Conservation (phyloP, 257 asterid genomes). For the Solanum gracilifrons region DNA sequence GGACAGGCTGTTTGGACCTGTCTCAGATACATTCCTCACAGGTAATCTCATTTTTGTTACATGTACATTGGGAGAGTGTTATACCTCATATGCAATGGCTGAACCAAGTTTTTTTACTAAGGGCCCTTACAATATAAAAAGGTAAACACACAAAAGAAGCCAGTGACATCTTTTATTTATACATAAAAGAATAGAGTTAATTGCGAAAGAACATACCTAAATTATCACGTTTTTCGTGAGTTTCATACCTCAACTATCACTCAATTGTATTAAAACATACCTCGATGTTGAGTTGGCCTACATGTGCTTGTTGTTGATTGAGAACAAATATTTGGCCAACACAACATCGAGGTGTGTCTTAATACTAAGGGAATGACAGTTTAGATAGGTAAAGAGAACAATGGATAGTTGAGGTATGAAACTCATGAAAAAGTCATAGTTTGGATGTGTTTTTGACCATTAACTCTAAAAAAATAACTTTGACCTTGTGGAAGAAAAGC, state of each 20-base stretch:
- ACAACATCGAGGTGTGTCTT: neutral
- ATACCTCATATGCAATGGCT: neutral
- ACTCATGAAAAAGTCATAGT: neutral
- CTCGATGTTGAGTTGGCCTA: neutral
- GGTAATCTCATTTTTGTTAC: conserved; percentile 20
- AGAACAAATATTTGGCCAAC: neutral
- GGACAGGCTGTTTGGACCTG: conserved; percentile 75
- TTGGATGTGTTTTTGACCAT: neutral
- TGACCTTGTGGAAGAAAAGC: neutral
- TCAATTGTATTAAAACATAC: neutral
- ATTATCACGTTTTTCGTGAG: neutral
- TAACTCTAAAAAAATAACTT: neutral
- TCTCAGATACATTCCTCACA: conserved; percentile 88
- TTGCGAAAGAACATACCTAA: neutral
- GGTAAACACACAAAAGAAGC: neutral
- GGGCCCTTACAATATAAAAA: neutral
- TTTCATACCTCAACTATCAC: neutral
- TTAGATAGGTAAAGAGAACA: neutral
- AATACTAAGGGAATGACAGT: neutral
- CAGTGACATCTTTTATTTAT: neutral
- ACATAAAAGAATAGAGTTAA: neutral
- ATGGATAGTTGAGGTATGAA: neutral
- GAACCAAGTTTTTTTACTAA: neutral
- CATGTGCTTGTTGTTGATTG: neutral
- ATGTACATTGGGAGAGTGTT: neutral